Conservation (phyloP, 257 asterid genomes). For the Solanum verrucosum region DNA sequence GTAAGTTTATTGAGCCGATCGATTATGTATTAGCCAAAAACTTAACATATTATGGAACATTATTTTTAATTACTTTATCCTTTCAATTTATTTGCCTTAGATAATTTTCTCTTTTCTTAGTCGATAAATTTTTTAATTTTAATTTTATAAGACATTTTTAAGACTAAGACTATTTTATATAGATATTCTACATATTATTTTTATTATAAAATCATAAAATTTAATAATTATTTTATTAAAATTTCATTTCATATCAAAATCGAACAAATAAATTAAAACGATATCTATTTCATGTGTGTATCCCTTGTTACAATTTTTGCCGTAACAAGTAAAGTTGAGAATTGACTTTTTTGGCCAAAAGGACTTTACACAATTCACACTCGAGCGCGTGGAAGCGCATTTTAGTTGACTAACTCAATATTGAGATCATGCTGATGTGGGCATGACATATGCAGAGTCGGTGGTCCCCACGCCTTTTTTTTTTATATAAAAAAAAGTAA, state of each 20-base stretch:
- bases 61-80: background rate
- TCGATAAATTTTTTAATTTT: no score
- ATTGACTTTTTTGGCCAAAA: background rate
- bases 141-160: no score
- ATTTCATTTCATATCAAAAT: no score
- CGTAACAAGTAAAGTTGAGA: background rate
- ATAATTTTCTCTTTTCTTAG: no score
- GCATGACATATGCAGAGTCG: background rate
- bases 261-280: no score
- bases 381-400: background rate
- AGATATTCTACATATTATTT: no score
- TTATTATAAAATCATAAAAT: no score
- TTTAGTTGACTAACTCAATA: background rate
- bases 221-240: no score
- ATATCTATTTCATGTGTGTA: background rate
- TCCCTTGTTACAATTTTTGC: background rate
- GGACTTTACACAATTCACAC: background rate
- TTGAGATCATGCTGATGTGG: background rate
- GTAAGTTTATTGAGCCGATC: background rate
- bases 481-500: background rate
- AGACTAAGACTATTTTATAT: no score
- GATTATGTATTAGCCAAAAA: background rate
- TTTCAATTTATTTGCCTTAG: no score
- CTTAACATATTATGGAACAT: background rate
- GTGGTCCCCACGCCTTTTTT: background rate